phyloP scores from a whole-genome alignment of 202 grass and related monocot genomes.

The Setaria viridis region DNA sequence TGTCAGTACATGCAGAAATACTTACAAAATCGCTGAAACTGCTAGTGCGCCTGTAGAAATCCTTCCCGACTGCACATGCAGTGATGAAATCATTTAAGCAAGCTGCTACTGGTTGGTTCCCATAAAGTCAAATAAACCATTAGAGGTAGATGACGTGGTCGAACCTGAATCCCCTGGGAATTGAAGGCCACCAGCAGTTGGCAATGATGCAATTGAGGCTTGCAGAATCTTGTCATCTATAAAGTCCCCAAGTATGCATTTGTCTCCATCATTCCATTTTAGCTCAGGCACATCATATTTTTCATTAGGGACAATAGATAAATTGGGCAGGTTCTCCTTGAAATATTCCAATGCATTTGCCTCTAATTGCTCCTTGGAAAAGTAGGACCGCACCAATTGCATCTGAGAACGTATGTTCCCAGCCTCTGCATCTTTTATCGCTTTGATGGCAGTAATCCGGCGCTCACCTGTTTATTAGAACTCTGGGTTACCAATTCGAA shows the following conservation, averaged over 20 bases:
- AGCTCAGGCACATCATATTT: constrained; percentile 60
- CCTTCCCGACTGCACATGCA: constrained; percentile 58
- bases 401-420: constrained; percentile 68
- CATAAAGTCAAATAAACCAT: constrained; percentile 31
- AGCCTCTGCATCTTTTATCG: constrained; percentile 63
- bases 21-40: constrained; percentile 71
- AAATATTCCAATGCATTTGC: constrained; percentile 70
- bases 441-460: constrained; percentile 65
- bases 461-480: constrained; percentile 57
- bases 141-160: neutral
- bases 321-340: constrained; percentile 70
- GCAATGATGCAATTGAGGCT: constrained; percentile 61
- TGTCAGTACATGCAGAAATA: constrained; percentile 36
- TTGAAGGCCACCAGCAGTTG: constrained; percentile 53
- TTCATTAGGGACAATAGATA: constrained; percentile 54
- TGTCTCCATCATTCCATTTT: constrained; percentile 67
- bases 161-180: constrained; percentile 81
- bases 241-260: constrained; percentile 42
- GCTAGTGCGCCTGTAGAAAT: constrained; percentile 42
- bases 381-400: constrained; percentile 54
- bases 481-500: constrained; percentile 28
- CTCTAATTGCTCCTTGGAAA: constrained; percentile 72
- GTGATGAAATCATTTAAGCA: constrained; percentile 7
- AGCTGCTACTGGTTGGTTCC: neutral
- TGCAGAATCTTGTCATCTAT: constrained; percentile 47